phyloP scores from a whole-genome alignment of 176 grass and related monocot species.

The Bothriochloa decipiens region DNA sequence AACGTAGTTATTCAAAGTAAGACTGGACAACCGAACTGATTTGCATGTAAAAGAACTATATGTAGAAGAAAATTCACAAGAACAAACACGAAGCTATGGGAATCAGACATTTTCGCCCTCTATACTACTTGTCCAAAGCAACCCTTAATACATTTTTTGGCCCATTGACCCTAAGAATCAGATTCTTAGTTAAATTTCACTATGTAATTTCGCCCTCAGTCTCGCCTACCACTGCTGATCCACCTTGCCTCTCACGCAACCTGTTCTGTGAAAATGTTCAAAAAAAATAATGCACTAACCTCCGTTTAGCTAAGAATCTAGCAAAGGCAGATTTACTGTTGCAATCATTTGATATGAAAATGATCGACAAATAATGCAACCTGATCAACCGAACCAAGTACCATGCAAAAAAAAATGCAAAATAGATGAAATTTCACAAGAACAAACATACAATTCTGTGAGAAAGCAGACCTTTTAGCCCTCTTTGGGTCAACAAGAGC shows the following conservation, averaged over 20 bases:
- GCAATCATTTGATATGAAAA: slow-evolving; percentile 22
- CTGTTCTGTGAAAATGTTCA: background rate
- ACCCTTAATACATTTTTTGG: background rate
- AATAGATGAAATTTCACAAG: slow-evolving; percentile 15
- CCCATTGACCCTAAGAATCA: background rate
- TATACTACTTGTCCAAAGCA: background rate
- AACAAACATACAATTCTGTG: slow-evolving; percentile 12
- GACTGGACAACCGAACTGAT: background rate
- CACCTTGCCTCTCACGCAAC: background rate
- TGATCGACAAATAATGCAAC: slow-evolving; percentile 3
- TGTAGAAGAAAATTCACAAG: slow-evolving; percentile 14
- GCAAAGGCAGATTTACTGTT: background rate
- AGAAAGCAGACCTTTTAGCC: slow-evolving; percentile 75
- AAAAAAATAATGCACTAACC: background rate
- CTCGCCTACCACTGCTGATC: background rate
- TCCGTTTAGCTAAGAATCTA: background rate
- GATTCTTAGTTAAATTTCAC: too few relatives aligned
- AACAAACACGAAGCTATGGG: background rate
- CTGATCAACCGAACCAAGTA: slow-evolving; percentile 1
- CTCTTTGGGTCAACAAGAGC: slow-evolving; percentile 95
- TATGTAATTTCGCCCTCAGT: background rate
- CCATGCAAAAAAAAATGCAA: background rate
- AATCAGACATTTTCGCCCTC: background rate
- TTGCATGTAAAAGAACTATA: slow-evolving; percentile 10
- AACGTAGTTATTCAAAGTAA: slow-evolving; percentile 13